Base-by-base conservation (phyloP, 805 yeast genomes). In the Kuraishia hungarica region DNA sequence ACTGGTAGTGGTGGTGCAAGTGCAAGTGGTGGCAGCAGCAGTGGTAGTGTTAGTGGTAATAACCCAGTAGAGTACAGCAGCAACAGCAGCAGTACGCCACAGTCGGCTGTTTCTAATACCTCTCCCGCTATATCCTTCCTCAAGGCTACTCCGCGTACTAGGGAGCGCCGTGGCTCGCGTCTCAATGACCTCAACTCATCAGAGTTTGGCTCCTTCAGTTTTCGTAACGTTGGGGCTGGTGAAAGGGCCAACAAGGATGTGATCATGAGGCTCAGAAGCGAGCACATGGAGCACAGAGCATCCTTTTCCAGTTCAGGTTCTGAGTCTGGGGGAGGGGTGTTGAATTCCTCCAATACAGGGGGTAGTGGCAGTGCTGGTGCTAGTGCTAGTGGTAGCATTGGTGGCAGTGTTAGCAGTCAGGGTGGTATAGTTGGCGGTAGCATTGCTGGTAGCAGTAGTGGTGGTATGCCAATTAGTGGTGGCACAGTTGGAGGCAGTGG, bases 231-330 rank as follows among this genome's bases (percentile, higher is more conserved):
- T 58, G 85, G 93, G 3, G 94, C 94, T 5, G 77, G 96, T 55
- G 98, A 94, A 62, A 88, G 87, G 62, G 97, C 97, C 8, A 94
- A 94, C 65, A 90, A 89, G 64, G 97, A 92, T 70, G 92, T 88
- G 15, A 90, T 94, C 59, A 88, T 89, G 63, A 75, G 97, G 59
- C 78, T 94, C 65, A 88, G 91, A 64, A 85, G 78, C 29, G 98
- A 93, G 66, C 96, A 89, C 67, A 60, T 85, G 59, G 89, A 84
- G 59, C 84, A 81, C 61, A 56, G 72, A 21, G 65, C 61, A 39
- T 67, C 72, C 56, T 56, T 67, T 2, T 68, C 74, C 71, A 58
- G 74, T 50, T 75, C 85, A 7, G 70, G 79, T 1, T 74, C 83
- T 0, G 50, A 20, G 21, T 6, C 15, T 15, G 22, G 17, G 8